Evolutionary conservation across 495 filamentous ascomycete species (phyloP).

Genomic region (Rostrohypoxylon terebratum): DNA sequence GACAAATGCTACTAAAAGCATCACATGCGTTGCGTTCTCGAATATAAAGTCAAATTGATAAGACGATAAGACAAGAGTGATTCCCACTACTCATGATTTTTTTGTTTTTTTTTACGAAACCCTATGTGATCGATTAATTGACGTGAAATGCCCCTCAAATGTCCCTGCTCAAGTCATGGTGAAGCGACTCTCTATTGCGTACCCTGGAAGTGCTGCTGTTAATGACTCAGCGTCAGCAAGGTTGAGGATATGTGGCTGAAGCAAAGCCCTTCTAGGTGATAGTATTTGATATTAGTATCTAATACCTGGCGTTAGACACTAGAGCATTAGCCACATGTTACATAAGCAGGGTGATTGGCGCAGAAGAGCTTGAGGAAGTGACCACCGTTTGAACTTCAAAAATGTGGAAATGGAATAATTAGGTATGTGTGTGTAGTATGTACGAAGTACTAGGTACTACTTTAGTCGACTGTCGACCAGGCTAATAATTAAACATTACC

Average conservation of each 20-base stretch:
- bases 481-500: too few species aligned
- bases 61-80: conserved; percentile 22
- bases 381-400: conserved; percentile 44
- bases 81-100: too few species aligned
- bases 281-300: too few species aligned
- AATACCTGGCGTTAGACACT: background rate
- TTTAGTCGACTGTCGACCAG: too few species aligned
- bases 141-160: background rate
- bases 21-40: conserved; percentile 36
- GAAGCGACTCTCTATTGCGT: background rate
- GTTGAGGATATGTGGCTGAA: conserved; percentile 18
- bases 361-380: conserved; percentile 28
- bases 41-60: background rate
- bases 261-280: too few species aligned
- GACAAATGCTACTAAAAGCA: conserved; percentile 14
- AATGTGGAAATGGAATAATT: conserved; percentile 32
- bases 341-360: conserved; percentile 28
- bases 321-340: conserved; percentile 17
- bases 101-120: too few species aligned
- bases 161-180: too few species aligned
- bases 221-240: background rate
- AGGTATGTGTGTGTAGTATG: too few species aligned
- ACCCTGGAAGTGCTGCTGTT: background rate
- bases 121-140: background rate
- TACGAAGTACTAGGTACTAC: too few species aligned